phyloP scores from a whole-genome alignment of 129 eudicot genomes.

The sunflower (Helianthus annuus) region HanXRQr2.0-SUNRISE NC_035440.2:78277787-78278286 shows the following conservation, averaged over 20 bases:
- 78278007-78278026: slow-evolving; percentile 74
- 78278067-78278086: slow-evolving; percentile 72
- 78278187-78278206: slow-evolving; percentile 33
- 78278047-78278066: slow-evolving; percentile 82
- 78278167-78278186: slow-evolving; percentile 35
- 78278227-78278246: slow-evolving; percentile 49
- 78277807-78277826: slow-evolving; percentile 51
- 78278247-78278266: slow-evolving; percentile 7
- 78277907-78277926: slow-evolving; percentile 54
- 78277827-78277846: slow-evolving; percentile 76
- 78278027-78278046: slow-evolving; percentile 70
- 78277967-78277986: slow-evolving; percentile 52
- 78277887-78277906: slow-evolving; percentile 52
- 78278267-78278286: slow-evolving; percentile 37
- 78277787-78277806: slow-evolving; percentile 50
- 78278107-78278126: neutral
- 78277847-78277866: slow-evolving; percentile 83
- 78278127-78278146: slow-evolving; percentile 12
- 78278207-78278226: slow-evolving; percentile 47
- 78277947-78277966: slow-evolving; percentile 65
- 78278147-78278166: slow-evolving; percentile 42
- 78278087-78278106: slow-evolving; percentile 53
- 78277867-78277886: slow-evolving; percentile 72
- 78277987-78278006: slow-evolving; percentile 73
- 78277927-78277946: slow-evolving; percentile 75